phyloP scores from a whole-genome alignment of 345 rosid species.

The Cardamine resedifolia region DNA sequence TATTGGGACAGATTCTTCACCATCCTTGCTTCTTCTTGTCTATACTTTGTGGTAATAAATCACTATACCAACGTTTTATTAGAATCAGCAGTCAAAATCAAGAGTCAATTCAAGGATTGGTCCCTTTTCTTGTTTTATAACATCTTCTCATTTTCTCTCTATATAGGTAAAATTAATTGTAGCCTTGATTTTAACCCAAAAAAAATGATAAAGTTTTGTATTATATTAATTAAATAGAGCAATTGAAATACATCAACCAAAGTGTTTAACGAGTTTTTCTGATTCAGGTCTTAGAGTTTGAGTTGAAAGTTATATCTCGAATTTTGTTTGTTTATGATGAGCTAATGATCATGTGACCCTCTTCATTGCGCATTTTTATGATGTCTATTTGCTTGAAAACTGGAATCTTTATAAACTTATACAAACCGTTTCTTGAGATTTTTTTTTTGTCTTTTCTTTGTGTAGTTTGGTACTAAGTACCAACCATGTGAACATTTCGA shows the following conservation, averaged over 20 bases:
- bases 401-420: not conserved
- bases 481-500: conserved; percentile 20
- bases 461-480: conserved; percentile 17
- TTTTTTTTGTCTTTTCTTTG: conserved; percentile 2
- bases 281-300: not conserved
- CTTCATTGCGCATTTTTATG: conserved; percentile 6
- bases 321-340: conserved; percentile 11
- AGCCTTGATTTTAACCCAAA: not conserved
- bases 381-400: conserved; percentile 17
- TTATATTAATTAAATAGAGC: not conserved
- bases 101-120: conserved; percentile 11
- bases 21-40: conserved; percentile 64
- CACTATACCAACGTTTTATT: not conserved
- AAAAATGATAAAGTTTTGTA: not conserved
- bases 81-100: not conserved
- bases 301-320: not conserved
- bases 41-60: conserved; percentile 69
- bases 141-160: not conserved
- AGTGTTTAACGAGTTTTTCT: not conserved
- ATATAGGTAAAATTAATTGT: not conserved
- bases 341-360: conserved; percentile 23
- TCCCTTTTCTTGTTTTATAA: conserved; percentile 1
- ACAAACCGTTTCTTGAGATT: conserved; percentile 26
- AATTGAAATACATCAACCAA: not conserved
- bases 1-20: conserved; percentile 80